Conservation (phyloP, 164 flowering plant species). For the Nymphaea thermarum region DNA sequence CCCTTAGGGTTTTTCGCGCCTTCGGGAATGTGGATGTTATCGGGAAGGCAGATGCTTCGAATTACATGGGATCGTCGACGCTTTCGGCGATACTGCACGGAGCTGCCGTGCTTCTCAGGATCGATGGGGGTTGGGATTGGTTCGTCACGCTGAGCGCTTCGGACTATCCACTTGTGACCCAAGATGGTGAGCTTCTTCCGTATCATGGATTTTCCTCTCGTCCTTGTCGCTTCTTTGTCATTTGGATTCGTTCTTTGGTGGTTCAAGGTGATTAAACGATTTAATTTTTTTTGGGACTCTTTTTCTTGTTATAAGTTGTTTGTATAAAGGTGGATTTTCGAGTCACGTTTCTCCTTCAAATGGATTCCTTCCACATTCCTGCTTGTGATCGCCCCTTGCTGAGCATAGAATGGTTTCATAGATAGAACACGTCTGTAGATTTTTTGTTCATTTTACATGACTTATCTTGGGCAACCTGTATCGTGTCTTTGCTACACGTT, state of each 20-base stretch:
- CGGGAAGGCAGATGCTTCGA: conserved; percentile 67
- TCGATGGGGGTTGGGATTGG: conserved; percentile 90
- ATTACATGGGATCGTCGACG: conserved; percentile 60
- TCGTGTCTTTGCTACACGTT: too few species aligned
- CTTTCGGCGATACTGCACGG: conserved; percentile 64
- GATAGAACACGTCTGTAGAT: too few species aligned
- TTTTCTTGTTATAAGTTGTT: background rate
- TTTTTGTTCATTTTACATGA: too few species aligned
- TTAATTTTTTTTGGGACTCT: too few species aligned
- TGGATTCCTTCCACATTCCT: too few species aligned
- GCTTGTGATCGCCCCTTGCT: too few species aligned
- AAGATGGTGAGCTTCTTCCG: conserved; percentile 54
- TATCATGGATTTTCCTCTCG: background rate
- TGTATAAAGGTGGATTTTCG: too few species aligned
- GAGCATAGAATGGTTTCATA: too few species aligned
- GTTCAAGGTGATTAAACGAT: too few species aligned
- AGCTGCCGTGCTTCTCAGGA: conserved; percentile 56
- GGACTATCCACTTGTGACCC: conserved; percentile 88
- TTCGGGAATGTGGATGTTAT: conserved; percentile 86
- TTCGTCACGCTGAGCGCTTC: conserved; percentile 62
- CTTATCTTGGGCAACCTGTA: too few species aligned
- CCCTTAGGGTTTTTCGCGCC: conserved; percentile 46
- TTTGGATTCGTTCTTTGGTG: too few species aligned
- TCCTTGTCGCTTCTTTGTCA: background rate
- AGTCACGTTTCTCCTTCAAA: too few species aligned